Percentiles rank a stretch among this genome's conserved stretches.
Evolutionary conservation across 495 filamentous ascomycete genomes (phyloP).

Genomic region (Penicillium mononematosum): DNA sequence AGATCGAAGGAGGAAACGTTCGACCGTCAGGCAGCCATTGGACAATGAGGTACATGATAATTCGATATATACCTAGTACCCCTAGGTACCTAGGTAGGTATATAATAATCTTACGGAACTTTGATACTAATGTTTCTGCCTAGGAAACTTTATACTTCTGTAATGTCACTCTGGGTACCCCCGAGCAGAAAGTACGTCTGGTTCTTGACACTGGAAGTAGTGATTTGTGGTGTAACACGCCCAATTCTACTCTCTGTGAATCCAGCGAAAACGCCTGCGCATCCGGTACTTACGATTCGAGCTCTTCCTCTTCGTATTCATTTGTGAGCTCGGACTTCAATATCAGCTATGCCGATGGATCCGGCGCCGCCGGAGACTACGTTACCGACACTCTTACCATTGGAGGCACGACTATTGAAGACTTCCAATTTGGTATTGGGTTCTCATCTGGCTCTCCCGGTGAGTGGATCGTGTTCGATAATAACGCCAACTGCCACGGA

Average conservation of each 20-base stretch:
- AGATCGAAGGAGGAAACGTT: slow-evolving; percentile 38
- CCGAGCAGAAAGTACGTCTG: slow-evolving; percentile 59
- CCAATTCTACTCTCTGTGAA: slow-evolving; percentile 59
- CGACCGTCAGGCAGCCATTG: slow-evolving; percentile 35
- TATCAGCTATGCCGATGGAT: slow-evolving; percentile 88
- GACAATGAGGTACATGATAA: slow-evolving; percentile 41
- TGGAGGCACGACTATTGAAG: slow-evolving; percentile 56
- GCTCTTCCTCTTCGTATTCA: slow-evolving; percentile 74
- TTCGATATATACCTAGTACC: neutral
- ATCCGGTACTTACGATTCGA: slow-evolving; percentile 69
- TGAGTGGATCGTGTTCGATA: slow-evolving; percentile 18
- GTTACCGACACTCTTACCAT: slow-evolving; percentile 74
- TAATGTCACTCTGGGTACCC: slow-evolving; percentile 72
- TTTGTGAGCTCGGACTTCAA: slow-evolving; percentile 79
- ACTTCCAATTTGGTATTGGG: slow-evolving; percentile 85
- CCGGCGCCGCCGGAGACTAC: slow-evolving; percentile 79
- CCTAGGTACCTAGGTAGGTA: neutral
- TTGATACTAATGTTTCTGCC: slow-evolving; percentile 2
- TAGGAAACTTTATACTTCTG: slow-evolving; percentile 63
- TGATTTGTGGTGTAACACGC: slow-evolving; percentile 84
- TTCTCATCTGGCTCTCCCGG: slow-evolving; percentile 62
- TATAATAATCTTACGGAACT: neutral
- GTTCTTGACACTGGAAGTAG: slow-evolving; percentile 84
- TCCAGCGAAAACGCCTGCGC: slow-evolving; percentile 47
- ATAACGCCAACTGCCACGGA: neutral